These are phyloP conservation scores for Tolypocladium inflatum DNA, from an alignment of 2,329 filamentous ascomycete genomes.

Conservation along the genomic window DNA sequence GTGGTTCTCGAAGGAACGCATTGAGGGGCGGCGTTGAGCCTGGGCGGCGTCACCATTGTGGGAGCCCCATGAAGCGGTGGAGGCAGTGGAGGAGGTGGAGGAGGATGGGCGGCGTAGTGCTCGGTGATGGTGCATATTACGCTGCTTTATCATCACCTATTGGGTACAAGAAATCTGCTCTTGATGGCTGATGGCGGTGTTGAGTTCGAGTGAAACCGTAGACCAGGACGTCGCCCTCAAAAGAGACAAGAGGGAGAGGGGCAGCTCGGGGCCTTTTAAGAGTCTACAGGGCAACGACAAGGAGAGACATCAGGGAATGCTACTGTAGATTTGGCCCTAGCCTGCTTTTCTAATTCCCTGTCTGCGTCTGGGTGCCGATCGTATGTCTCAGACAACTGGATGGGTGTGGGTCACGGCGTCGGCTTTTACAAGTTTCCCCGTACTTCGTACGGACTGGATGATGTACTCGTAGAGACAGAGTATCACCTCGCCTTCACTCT, in stretches of 20 bases:
- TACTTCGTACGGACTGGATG: neutral
- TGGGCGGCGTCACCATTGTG: neutral
- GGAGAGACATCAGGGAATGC: neutral
- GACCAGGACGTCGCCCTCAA: neutral
- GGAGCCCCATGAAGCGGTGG: neutral
- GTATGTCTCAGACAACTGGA: neutral
- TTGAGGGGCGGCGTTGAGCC: neutral
- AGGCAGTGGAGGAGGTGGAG: slow-evolving; percentile 2
- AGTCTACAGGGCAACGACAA: too few species aligned
- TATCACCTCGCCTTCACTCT: neutral
- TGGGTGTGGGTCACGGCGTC: neutral
- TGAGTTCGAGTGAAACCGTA: neutral
- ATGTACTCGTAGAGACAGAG: too few species aligned
- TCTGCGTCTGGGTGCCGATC: neutral
- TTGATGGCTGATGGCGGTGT: neutral
- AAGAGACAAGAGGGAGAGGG: neutral
- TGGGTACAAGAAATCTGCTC: too few species aligned
- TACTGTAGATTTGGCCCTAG: neutral
- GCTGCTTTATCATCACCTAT: too few species aligned
- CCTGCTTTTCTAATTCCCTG: neutral
- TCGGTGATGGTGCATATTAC: neutral
- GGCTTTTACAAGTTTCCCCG: neutral
- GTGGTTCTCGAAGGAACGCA: slow-evolving; percentile 1
- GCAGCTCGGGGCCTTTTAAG: neutral
- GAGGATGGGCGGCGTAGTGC: neutral